These are phyloP conservation scores for Periconia sp. DNA, from an alignment of 2,329 filamentous ascomycete genomes.

Conservation along the genomic window DNA sequence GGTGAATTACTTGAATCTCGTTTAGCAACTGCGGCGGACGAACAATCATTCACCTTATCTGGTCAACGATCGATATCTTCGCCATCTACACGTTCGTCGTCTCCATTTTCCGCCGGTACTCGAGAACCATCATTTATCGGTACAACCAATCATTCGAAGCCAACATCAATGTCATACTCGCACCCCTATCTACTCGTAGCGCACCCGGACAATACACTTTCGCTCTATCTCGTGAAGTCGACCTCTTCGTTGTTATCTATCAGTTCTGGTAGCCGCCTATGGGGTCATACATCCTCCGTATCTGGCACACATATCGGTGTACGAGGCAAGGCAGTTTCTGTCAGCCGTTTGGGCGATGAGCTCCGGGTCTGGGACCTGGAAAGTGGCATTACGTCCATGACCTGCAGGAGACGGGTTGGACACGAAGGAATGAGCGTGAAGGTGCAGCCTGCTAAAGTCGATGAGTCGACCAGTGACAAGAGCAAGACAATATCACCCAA, in stretches of 20 bases:
- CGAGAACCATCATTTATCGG: slow-evolving; percentile 21
- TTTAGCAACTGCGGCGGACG: slow-evolving; percentile 53
- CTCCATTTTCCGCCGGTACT: slow-evolving; percentile 25
- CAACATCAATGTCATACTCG: slow-evolving; percentile 56
- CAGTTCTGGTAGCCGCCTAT: slow-evolving; percentile 73
- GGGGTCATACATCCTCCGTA: slow-evolving; percentile 90
- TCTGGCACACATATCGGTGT: slow-evolving; percentile 82
- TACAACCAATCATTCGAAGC: slow-evolving; percentile 38
- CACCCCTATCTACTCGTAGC: slow-evolving; percentile 86
- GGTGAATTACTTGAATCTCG: slow-evolving; percentile 54
- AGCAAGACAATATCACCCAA: slow-evolving; percentile 28
- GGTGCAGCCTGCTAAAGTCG: slow-evolving; percentile 47
- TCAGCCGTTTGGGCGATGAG: slow-evolving; percentile 72
- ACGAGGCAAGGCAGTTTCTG: slow-evolving; percentile 85
- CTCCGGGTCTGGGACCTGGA: slow-evolving; percentile 86
- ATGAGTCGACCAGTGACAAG: slow-evolving; percentile 14
- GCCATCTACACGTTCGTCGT: slow-evolving; percentile 27
- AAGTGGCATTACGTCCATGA: slow-evolving; percentile 59
- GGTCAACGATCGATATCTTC: slow-evolving; percentile 27
- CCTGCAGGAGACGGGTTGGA: slow-evolving; percentile 44
- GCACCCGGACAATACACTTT: slow-evolving; percentile 83
- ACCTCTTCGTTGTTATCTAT: slow-evolving; percentile 67
- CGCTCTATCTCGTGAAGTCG: slow-evolving; percentile 79
- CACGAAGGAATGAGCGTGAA: slow-evolving; percentile 57
- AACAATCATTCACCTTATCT: slow-evolving; percentile 48